These are phyloP conservation scores for Cenchrus purpureus DNA, from an alignment of 176 grass and related monocot species.

Conservation along the genomic window DNA sequence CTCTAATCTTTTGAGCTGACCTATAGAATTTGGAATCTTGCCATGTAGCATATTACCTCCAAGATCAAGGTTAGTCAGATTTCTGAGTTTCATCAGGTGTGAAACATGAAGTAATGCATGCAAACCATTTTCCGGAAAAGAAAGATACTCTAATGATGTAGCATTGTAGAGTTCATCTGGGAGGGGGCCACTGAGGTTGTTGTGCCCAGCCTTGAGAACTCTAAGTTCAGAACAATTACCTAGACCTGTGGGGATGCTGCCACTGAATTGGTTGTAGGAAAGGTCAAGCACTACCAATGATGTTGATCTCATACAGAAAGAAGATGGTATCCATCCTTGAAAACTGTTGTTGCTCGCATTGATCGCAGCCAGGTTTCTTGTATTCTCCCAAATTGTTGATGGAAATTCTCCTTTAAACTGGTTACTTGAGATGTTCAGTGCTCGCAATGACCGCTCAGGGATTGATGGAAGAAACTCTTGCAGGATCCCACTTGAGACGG, in stretches of 20 bases:
- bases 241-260: constrained; percentile 45
- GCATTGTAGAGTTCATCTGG: constrained; percentile 57
- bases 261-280: constrained; percentile 59
- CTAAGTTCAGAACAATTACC: constrained; percentile 63
- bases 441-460: background rate
- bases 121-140: constrained; percentile 54
- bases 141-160: constrained; percentile 52
- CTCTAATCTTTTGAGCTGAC: constrained; percentile 48
- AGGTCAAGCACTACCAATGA: constrained; percentile 50
- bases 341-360: constrained; percentile 85
- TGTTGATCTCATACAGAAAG: constrained; percentile 37
- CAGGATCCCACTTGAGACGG: too few species aligned
- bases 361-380: constrained; percentile 56
- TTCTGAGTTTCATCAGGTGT: constrained; percentile 44
- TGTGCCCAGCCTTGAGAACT: constrained; percentile 57
- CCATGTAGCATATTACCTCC: constrained; percentile 47
- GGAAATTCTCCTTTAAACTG: constrained; percentile 52
- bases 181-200: constrained; percentile 53
- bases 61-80: constrained; percentile 51
- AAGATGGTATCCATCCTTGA: constrained; percentile 55
- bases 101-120: constrained; percentile 55
- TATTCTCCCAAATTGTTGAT: constrained; percentile 12
- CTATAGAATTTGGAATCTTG: constrained; percentile 57
- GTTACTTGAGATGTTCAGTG: constrained; percentile 82
- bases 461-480: too few species aligned